Base-by-base conservation (phyloP, 108 stramenopile genomes). In the Mediolabrus comicus region DNA sequence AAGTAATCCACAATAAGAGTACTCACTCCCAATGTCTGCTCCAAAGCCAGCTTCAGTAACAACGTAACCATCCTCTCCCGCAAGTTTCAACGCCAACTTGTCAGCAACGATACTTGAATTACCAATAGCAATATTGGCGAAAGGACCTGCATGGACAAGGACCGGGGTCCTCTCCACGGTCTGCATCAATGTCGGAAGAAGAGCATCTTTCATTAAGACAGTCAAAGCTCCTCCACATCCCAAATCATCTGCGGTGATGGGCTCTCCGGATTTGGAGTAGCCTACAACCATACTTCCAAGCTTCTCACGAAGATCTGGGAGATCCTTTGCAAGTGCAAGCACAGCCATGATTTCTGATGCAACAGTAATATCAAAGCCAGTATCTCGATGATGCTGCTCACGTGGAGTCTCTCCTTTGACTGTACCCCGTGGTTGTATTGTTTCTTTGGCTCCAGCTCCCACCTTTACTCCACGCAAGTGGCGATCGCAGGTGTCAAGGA, bases 11-110 rank as follows among this genome's bases (percentile, higher is more conserved):
- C n/a, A n/a, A n/a, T n/a, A n/a, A n/a, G n/a, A n/a, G n/a, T n/a
- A n/a, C n/a, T n/a, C n/a, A n/a, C n/a, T 92, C 26, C 98, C 98
- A 80, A 98, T 97, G 70, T 98, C 97, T 8, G 98, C 91, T 4
- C 98, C 98, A 75, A 99, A 99, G 8, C 98, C 98, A 13, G 98
- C 98, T 80, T 99, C 99, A 9, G 98, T 99, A 32, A 99, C 95
- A 36, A 90, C 91, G 61, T 89, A 97, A 30, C 99, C 99, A 32
- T 98, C 96, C 69, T 84, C 54, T 24, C 97, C 98, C 8, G 89
- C 95, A 39, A 97, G 66, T 59, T 93, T 92, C 54, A 97, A 72
- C 4, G 96, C 97, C 53, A 98, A 76, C 74, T 90, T 84, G 75
- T 99, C 99, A 0, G 98, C 98, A n/a, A 99, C 91, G 54, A 99